phyloP scores from a whole-genome alignment of 805 yeast species.

The Danielia reshetovae region DNA sequence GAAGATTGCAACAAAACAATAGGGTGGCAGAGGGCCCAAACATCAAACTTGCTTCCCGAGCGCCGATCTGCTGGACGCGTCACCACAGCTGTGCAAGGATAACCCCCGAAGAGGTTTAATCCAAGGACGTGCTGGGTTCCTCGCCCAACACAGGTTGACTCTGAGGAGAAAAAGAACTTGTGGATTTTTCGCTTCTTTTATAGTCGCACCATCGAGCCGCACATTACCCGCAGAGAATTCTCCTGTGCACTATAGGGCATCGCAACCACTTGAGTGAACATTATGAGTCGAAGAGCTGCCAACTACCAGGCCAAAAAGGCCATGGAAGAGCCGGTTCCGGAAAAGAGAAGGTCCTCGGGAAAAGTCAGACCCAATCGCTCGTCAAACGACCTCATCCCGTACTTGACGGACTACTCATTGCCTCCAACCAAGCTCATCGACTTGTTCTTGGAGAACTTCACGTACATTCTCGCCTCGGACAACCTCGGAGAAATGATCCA shows the following conservation, averaged over 20 bases:
- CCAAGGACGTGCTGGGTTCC: slow-evolving; percentile 35
- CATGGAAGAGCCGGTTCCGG: slow-evolving; percentile 2
- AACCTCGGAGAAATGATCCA: slow-evolving; percentile 50
- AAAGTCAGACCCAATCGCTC: neutral
- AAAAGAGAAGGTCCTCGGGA: no score
- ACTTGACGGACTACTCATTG: slow-evolving; percentile 27
- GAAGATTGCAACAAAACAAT: neutral
- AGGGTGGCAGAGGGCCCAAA: slow-evolving; percentile 3
- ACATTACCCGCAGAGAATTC: neutral
- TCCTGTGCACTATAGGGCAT: neutral
- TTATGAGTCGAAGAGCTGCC: slow-evolving; percentile 32
- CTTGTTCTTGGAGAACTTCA: slow-evolving; percentile 32
- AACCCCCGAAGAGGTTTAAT: slow-evolving; percentile 32
- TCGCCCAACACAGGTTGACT: slow-evolving; percentile 53
- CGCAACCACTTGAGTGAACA: neutral
- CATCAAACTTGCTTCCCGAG: slow-evolving; percentile 60
- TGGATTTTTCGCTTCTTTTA: neutral
- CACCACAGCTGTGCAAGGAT: slow-evolving; percentile 28
- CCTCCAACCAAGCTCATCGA: slow-evolving; percentile 33
- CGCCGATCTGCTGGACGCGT: slow-evolving; percentile 60
- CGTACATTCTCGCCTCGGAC: slow-evolving; percentile 30
- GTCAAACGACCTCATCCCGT: slow-evolving; percentile 27
- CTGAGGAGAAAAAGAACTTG: slow-evolving; percentile 11
- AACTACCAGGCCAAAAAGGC: slow-evolving; percentile 22
- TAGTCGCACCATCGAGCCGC: neutral